Evolutionary conservation across 768 basidiomycete genomes (phyloP).

Genomic region (Pleurotus ostreatus): DNA sequence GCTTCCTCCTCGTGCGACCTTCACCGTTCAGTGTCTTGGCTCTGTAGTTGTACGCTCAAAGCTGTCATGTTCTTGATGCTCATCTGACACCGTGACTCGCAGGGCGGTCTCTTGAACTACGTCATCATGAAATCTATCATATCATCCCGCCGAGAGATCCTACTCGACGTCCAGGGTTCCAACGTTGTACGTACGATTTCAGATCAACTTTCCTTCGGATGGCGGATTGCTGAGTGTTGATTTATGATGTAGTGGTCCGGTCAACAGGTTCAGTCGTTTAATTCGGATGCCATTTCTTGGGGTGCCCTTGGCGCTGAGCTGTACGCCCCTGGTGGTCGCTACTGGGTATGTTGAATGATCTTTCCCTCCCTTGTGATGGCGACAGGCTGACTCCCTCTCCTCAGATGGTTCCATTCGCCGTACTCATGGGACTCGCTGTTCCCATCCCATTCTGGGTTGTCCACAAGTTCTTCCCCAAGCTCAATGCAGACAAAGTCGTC

Average conservation of each 20-base stretch:
- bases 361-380: no score
- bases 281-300: slow-evolving; percentile 52
- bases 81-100: not conserved
- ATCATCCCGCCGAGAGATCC: slow-evolving; percentile 38
- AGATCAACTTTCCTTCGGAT: no score
- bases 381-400: no score
- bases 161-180: slow-evolving; percentile 47
- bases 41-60: slow-evolving; percentile 44
- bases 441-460: slow-evolving; percentile 54
- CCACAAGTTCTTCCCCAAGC: slow-evolving; percentile 43
- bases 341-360: slow-evolving; percentile 27
- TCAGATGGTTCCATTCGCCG: slow-evolving; percentile 41
- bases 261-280: slow-evolving; percentile 37
- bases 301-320: slow-evolving; percentile 49
- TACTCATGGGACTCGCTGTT: slow-evolving; percentile 46
- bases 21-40: slow-evolving; percentile 54
- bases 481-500: slow-evolving; percentile 42
- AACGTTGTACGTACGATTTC: slow-evolving; percentile 37
- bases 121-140: slow-evolving; percentile 59
- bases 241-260: slow-evolving; percentile 40
- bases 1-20: slow-evolving; percentile 61
- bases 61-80: not conserved
- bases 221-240: not conserved
- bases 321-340: slow-evolving; percentile 41
- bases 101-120: slow-evolving; percentile 37